Percentiles rank a stretch among this genome's conserved stretches.
phyloP scores from a whole-genome alignment of 108 stramenopile genomes.

The Nitzschia palea region DNA sequence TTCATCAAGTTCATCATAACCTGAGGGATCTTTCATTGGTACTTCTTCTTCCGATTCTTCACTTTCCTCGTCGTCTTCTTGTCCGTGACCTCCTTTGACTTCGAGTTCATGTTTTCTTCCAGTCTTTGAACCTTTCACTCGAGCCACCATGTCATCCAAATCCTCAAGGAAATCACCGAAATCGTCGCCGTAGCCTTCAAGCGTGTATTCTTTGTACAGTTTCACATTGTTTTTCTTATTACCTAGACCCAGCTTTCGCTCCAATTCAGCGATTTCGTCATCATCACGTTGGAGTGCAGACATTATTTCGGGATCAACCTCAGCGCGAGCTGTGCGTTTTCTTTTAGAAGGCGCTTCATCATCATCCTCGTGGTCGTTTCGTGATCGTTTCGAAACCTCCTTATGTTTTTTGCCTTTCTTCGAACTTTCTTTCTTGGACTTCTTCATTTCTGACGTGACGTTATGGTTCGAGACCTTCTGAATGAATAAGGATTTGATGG shows the following conservation, averaged over 20 bases:
- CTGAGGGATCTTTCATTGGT: slow-evolving; percentile 35
- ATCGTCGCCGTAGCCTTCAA: slow-evolving; percentile 82
- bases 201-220: slow-evolving; percentile 74
- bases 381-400: neutral
- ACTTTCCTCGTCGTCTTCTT: slow-evolving; percentile 24
- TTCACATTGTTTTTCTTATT: slow-evolving; percentile 40
- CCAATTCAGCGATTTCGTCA: slow-evolving; percentile 69
- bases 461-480: too few relatives aligned
- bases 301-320: slow-evolving; percentile 52
- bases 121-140: slow-evolving; percentile 18
- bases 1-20: slow-evolving; percentile 29
- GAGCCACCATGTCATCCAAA: slow-evolving; percentile 63
- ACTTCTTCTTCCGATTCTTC: slow-evolving; percentile 37
- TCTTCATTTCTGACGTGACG: slow-evolving; percentile 6
- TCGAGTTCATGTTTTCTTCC: neutral
- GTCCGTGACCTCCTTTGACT: slow-evolving; percentile 9
- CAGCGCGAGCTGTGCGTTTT: slow-evolving; percentile 6
- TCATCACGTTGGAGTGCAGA: slow-evolving; percentile 66
- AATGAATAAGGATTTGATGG: too few relatives aligned
- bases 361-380: slow-evolving; percentile 3
- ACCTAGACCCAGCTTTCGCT: slow-evolving; percentile 56
- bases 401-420: neutral
- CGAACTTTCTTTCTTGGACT: neutral
- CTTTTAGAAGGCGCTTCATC: slow-evolving; percentile 14
- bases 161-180: slow-evolving; percentile 81